Base-by-base conservation (phyloP, 73 alveolate species). In the Diophrys sp. region DNA sequence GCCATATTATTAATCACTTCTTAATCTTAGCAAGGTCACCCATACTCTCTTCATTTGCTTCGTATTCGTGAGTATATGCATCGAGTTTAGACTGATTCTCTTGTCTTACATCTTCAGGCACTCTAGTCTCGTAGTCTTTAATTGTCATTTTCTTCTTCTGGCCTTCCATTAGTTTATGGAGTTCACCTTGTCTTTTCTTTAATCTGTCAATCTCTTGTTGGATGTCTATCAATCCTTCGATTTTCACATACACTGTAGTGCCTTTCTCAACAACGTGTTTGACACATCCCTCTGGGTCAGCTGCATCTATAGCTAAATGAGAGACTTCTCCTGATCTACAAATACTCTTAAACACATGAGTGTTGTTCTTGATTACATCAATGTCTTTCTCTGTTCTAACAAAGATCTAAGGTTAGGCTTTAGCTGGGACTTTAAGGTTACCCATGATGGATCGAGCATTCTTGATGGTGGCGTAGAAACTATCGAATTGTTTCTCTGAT, bases 231-330 rank as follows among this genome's bases (percentile, higher is more conserved):
- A 91, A 54, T 54, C 96, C 98, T 44, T 68, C 94, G 53, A 94
- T 90, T 74, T 91, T 82, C 33, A 94, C 84, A 69, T 70, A 94
- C 29, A 86, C 91, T 56, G 81, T 86, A 53, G 80, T 56, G 30
- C 85, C 92, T 71, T 80, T 86, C 71, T 70, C 81, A 73, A 93
- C 71, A 30, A 79, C 87, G 81, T 89, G 74, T 73, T 76, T 85
- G n/a, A 94, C 55, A 85, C 96, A 88, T 62, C 97, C 98, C 62
- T 76, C 87, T 62, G 95, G 95, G 54, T 81, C 95, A 55, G 87
- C 83, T 54, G 80, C 91, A 73, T 69, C 84, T 30, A 71, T 32
- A 62, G 54, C 44, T 78, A 75, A 14, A 83, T 31, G 77, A 24
- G 44, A 30, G 2, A 82, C 85, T 23, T 77, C 91, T 33, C 87